Base-by-base conservation (phyloP, 75 land plant species). In the Pseudotsuga menziesii region DNA sequence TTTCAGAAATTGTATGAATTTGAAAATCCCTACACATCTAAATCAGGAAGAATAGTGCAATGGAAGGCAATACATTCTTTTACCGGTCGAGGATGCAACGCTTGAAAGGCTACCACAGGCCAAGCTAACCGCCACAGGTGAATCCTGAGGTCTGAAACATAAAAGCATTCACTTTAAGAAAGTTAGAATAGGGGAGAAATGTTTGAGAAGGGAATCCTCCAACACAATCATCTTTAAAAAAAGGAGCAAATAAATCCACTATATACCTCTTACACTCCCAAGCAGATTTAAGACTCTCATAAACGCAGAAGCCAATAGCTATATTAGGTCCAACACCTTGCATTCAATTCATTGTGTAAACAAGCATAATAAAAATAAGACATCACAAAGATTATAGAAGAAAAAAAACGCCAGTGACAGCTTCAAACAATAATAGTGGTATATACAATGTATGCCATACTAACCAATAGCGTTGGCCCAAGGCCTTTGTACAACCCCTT, bases 241-340 rank as follows among this genome's bases (percentile, higher is more conserved):
- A 35, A 35, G 36, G 36, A 35, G 36, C 2, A 35, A 1, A 35
- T 35, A 35, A 35, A 35, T 35, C 36, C 36, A 1, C 2, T 35
- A 74, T 35, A 79, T 27, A 93, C 98, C 96, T 89, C 20, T 83
- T 80, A 32, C 56, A 69, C 58, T 81, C 85, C 98, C 98, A 96
- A 13, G 74, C 72, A 39, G 93, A 86, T 85, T 87, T 91, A 72
- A 91, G 77, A 14, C 89, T 91, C 75, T 96, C 98, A 80, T 96
- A 96, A 35, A 86, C 96, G 56, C 96, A 88, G 76, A 96, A 96
- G 76, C 91, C 93, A 64, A 93, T 91, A 4, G 98, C 96, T 61
- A 96, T 88, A 77, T 85, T 96, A 57, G 98, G 98, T 14, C 92
- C 98, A 57, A 96, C 98, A 25, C 98, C 91, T 96, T 95, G 89